Conservation (phyloP, 2,329 filamentous ascomycete species). For the Pseudogymnoascus sp. region DNA sequence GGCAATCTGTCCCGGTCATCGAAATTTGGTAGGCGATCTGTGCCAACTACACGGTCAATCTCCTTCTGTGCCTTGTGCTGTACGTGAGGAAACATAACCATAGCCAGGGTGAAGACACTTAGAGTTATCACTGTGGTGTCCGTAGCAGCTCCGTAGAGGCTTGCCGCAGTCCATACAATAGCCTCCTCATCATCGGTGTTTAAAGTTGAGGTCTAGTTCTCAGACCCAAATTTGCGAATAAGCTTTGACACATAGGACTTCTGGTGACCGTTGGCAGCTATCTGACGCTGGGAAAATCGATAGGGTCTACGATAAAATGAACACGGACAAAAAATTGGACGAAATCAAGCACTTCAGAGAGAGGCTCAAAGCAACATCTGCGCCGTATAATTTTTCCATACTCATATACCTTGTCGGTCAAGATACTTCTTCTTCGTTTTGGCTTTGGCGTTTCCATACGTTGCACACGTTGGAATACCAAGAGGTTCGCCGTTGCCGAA, state of each 20-base stretch:
- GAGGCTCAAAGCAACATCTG: too few species aligned
- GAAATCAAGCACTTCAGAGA: too few species aligned
- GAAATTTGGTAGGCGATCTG: slow-evolving; percentile 36
- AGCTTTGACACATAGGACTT: slow-evolving; percentile 14
- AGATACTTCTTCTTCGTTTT: too few species aligned
- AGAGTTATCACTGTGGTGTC: slow-evolving; percentile 13
- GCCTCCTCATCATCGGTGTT: slow-evolving; percentile 11
- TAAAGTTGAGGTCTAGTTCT: not conserved
- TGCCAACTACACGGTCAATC: slow-evolving; percentile 40
- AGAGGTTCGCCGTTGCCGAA: not conserved
- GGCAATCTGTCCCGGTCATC: slow-evolving; percentile 36
- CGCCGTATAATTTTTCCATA: too few species aligned
- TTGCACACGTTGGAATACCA: too few species aligned
- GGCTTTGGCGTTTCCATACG: too few species aligned
- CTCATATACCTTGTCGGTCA: too few species aligned
- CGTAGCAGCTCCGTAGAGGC: slow-evolving; percentile 12
- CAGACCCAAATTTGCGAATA: slow-evolving; percentile 7
- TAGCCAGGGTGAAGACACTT: slow-evolving; percentile 13
- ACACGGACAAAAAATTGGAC: too few species aligned
- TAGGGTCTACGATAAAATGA: slow-evolving; percentile 3
- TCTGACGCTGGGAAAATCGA: slow-evolving; percentile 12
- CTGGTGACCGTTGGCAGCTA: not conserved
- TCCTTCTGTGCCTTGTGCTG: slow-evolving; percentile 29
- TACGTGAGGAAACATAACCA: slow-evolving; percentile 14
- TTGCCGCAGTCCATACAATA: slow-evolving; percentile 13